Conservation (phyloP, 495 filamentous ascomycete species). For the Penicillium paxilli region DNA sequence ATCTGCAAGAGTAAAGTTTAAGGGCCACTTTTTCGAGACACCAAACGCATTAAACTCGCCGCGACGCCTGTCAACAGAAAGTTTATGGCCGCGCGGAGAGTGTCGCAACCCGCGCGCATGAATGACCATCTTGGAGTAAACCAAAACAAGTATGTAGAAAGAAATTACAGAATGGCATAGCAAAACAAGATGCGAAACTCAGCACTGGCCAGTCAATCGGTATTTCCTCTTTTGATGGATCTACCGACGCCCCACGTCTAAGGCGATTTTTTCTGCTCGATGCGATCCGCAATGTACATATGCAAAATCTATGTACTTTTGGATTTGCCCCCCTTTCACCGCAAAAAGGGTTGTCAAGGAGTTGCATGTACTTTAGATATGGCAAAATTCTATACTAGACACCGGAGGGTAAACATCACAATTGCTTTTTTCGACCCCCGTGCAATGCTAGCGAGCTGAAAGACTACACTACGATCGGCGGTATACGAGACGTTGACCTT, state of each 20-base stretch:
- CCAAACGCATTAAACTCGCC: not conserved
- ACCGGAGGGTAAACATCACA: not conserved
- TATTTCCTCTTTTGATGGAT: not conserved
- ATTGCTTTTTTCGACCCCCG: too few relatives aligned
- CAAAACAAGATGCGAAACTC: too few relatives aligned
- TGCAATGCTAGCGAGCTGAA: too few relatives aligned
- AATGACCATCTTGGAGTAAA: not conserved
- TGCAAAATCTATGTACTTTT: not conserved
- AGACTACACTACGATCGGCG: constrained; percentile 4
- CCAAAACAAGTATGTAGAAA: not conserved
- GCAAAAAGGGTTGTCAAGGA: not conserved
- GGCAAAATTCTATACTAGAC: not conserved
- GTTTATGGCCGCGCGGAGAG: not conserved
- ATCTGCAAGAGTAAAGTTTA: not conserved
- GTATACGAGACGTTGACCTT: constrained; percentile 12
- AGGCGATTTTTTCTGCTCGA: not conserved
- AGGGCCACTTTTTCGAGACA: not conserved
- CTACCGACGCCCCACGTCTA: not conserved
- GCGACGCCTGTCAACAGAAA: not conserved
- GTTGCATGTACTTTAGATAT: not conserved
- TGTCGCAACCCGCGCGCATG: not conserved
- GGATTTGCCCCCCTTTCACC: not conserved
- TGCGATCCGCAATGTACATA: not conserved
- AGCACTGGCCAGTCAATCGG: not conserved
- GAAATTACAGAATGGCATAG: too few relatives aligned